These are phyloP conservation scores for Penicillium maclennaniae DNA, from an alignment of 495 filamentous ascomycete species.

Conservation along the genomic window DNA sequence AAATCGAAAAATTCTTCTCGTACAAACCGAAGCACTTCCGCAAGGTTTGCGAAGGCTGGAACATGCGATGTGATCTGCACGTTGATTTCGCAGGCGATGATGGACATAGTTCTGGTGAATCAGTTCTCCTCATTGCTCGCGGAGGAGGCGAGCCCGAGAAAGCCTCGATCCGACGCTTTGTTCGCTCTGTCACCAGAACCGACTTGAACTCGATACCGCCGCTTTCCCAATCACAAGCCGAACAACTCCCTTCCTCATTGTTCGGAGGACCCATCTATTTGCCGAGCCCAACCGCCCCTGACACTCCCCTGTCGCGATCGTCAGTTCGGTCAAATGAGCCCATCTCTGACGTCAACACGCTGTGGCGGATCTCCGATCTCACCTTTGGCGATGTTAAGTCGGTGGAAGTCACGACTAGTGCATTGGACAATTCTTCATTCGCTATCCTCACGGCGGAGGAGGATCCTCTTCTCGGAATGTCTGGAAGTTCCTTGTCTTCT, in stretches of 20 bases:
- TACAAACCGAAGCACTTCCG: conserved; percentile 76
- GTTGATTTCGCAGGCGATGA: conserved; percentile 88
- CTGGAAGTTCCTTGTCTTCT: conserved; percentile 55
- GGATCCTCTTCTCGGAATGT: conserved; percentile 63
- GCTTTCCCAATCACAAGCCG: neutral
- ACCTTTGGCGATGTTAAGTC: conserved; percentile 48
- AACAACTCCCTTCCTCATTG: conserved; percentile 22
- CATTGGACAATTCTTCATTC: conserved; percentile 72
- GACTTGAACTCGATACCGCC: conserved; percentile 12
- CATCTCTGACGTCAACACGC: conserved; percentile 22
- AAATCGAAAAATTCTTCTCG: conserved; percentile 72
- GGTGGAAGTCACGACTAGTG: conserved; percentile 62
- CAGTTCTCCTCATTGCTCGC: conserved; percentile 67
- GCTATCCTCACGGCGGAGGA: conserved; percentile 68
- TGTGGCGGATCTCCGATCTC: conserved; percentile 62
- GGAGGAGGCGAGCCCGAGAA: conserved; percentile 55
- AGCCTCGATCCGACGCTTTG: conserved; percentile 51
- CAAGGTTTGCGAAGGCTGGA: conserved; percentile 79
- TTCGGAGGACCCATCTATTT: conserved; percentile 32
- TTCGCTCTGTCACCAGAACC: conserved; percentile 19
- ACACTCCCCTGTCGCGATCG: conserved; percentile 28
- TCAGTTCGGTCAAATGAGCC: conserved; percentile 20
- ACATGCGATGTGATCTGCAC: conserved; percentile 81
- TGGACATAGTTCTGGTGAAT: conserved; percentile 66
- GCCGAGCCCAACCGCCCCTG: conserved; percentile 5